Evolutionary conservation across 805 yeast genomes (phyloP), one percentile per base, ranked within the genome.

Genomic region (Metschnikowia baotianmanensis): DNA sequence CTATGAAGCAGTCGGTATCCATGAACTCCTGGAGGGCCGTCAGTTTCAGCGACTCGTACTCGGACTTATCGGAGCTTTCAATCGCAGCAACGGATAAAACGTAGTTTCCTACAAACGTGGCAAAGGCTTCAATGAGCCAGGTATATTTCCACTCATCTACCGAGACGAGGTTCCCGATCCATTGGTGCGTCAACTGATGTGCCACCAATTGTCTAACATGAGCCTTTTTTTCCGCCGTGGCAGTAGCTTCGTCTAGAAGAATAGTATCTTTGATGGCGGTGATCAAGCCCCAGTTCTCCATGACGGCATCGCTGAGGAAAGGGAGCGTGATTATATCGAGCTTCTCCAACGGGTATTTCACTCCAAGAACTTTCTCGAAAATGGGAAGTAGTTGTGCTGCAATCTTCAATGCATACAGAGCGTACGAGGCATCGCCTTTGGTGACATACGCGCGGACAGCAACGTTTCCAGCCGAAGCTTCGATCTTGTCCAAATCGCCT

Each of bases 51-150:
- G 43, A 36, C 8, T 40, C 45, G 34, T 47, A 54, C 6, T 45
- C 43, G 6, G 40, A 39, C 5, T 31, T 26, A 23, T 56, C 57
- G 3, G 43, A 26, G 4, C 30, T 16, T 21, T 46, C 54, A 6
- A 50, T 20, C 12, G 25, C 32, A 4, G 48, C 48, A 5, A 46
- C 22, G 5, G 44, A 32, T 12, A 80, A 53, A 0, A 77, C 51
- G 36, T 67, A 66, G 49, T 73, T 72, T 1, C 89, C 86, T 49
- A 80, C 67, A 71, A 80, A 82, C 0, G 93, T 84, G 0, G 95
- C 93, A 62, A 85, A 82, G 2, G 86, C 66, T 62, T 86, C 95
- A 52, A 83, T 83, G 41, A 86, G 63, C 90, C 93, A 84, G 27
- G 85, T 62, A 52, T 75, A 70, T 36, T 72, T 74, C 83, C 87